Conservation (phyloP, 768 basidiomycete genomes). For the Lenzites betulinus region DNA sequence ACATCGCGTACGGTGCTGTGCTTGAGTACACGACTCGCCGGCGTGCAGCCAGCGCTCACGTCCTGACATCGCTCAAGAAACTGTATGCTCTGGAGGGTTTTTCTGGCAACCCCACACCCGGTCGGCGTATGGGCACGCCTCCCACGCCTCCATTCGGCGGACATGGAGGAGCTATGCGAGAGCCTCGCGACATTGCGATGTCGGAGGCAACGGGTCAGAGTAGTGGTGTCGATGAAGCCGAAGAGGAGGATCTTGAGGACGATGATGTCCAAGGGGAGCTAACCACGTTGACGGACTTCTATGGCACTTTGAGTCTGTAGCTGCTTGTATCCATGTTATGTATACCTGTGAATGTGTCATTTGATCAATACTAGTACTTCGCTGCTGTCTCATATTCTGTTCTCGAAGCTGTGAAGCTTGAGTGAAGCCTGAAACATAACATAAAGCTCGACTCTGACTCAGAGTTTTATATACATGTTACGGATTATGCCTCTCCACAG, state of each 20-base stretch:
- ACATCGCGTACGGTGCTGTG: background rate
- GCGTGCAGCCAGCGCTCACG: background rate
- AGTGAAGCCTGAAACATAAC: too few relatives aligned
- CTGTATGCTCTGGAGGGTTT: slow-evolving; percentile 1
- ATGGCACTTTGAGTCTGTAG: too few relatives aligned
- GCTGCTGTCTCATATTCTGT: too few relatives aligned
- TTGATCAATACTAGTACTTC: too few relatives aligned
- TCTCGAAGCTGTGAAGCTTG: too few relatives aligned
- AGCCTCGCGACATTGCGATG: background rate
- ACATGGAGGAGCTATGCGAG: background rate
- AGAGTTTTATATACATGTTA: too few relatives aligned
- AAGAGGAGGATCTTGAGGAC: background rate
- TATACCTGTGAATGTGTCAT: too few relatives aligned
- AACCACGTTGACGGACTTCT: background rate
- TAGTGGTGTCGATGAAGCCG: background rate
- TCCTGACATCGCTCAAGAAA: slow-evolving; percentile 9
- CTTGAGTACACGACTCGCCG: slow-evolving; percentile 6
- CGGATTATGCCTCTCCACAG: too few relatives aligned
- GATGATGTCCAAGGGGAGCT: background rate
- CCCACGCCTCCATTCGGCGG: background rate
- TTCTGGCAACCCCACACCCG: slow-evolving; percentile 8
- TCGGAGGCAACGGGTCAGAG: background rate
- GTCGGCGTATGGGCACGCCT: background rate
- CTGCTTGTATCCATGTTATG: too few relatives aligned
- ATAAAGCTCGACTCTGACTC: too few relatives aligned